Evolutionary conservation across 2,329 filamentous ascomycete genomes (phyloP), one percentile per base, ranked within the genome.

Genomic region (Pseudocercospora pini-densiflorae): DNA sequence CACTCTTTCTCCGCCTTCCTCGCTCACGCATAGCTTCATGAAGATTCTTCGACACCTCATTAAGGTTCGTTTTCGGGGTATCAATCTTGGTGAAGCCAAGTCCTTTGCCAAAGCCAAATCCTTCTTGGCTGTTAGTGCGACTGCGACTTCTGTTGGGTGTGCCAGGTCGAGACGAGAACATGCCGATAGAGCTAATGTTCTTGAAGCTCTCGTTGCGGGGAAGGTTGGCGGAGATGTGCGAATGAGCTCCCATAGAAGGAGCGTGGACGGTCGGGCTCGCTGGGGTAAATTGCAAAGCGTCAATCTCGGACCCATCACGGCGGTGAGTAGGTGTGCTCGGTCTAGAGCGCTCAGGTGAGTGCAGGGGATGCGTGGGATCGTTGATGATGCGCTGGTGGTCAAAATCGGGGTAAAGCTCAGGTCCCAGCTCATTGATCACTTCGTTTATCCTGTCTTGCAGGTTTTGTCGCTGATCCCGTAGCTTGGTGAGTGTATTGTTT

Each of bases 371-470:
- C 8, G 66, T 70, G 2, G 86, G 81, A 69, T 89, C 87, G 3
- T 85, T 82, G 31, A 94, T 82, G 64, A 95, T 86, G 36, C 92
- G 88, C 12, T 88, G 86, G 68, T 89, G 87, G 73, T 95, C 92
- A 76, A 97, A 99, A 81, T 99, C 95, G n/a, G 93, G 90, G 81
- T 96, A 99, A 83, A 99, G 90, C 77, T 98, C 94, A 0, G 95
- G 95, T 0, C 95, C 95, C 12, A 99, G 88, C 19, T 92, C 93
- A 80, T 99, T 98, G 84, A 99, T 97, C 55, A 97, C 85, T 2
- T 95, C 89, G 1, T 94, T 97, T 45, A 99, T 93, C 76, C 95
- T 88, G 9, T 87, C 85, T 65, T 92, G 92, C 55, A 99, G 86
- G 69, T 90, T 86, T 27, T 87, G 89, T 61, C 95, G 89, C 68